phyloP scores from a whole-genome alignment of 1,284 basidiomycete genomes.

The Cutaneotrichosporon spelunceum region DNA sequence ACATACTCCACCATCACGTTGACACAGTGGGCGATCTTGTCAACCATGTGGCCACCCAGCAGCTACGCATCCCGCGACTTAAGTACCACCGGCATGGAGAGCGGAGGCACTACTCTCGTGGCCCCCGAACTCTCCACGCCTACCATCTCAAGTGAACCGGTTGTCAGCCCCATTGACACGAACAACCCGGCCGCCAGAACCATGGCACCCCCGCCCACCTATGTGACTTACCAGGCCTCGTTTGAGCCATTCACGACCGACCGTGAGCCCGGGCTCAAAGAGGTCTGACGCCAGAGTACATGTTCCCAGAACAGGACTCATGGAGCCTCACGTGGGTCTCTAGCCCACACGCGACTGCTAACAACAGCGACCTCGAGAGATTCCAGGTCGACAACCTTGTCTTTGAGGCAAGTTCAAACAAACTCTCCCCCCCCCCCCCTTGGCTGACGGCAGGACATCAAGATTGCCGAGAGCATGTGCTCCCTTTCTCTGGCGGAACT shows the following conservation, averaged over 20 bases:
- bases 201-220: constrained; percentile 12
- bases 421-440: too few species aligned
- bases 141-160: neutral
- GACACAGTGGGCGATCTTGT: neutral
- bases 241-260: constrained; percentile 24
- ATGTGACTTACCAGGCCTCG: constrained; percentile 14
- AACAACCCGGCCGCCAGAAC: neutral
- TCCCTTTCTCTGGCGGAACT: neutral
- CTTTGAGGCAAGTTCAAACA: constrained; percentile 16
- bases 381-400: constrained; percentile 26
- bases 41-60: neutral
- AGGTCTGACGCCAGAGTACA: constrained; percentile 18
- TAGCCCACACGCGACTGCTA: neutral
- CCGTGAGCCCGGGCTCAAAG: constrained; percentile 11
- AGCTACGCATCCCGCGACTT: neutral
- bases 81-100: neutral
- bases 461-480: constrained; percentile 25
- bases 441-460: constrained; percentile 18
- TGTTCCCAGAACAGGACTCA: constrained; percentile 19
- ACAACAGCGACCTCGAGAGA: constrained; percentile 17
- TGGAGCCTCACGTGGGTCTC: constrained; percentile 12
- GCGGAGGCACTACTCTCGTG: neutral
- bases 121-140: neutral
- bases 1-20: neutral
- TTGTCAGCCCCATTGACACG: neutral